Evolutionary conservation across 2,329 filamentous ascomycete genomes (phyloP).

Genomic region (Neofusicoccum parvum): DNA sequence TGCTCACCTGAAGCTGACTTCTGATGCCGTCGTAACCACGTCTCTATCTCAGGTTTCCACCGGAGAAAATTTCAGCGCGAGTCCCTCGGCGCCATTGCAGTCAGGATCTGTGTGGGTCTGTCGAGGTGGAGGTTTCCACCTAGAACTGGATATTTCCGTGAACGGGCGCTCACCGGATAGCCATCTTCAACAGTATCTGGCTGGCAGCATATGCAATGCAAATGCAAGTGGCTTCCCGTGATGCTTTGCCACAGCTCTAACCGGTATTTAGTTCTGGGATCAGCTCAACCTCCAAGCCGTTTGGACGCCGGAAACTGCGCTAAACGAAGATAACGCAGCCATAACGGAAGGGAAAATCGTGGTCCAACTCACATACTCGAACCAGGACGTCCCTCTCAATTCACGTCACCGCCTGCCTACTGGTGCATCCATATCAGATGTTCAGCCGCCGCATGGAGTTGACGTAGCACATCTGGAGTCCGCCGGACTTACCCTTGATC

Average conservation of each 20-base stretch:
- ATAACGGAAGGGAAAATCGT: slow-evolving; percentile 18
- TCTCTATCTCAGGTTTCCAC: not conserved
- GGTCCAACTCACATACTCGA: slow-evolving; percentile 29
- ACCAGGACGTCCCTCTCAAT: slow-evolving; percentile 16
- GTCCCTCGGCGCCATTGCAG: slow-evolving; percentile 28
- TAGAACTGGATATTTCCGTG: slow-evolving; percentile 32
- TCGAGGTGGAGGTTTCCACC: slow-evolving; percentile 32
- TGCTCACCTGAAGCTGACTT: slow-evolving; percentile 32
- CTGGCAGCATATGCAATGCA: slow-evolving; percentile 31
- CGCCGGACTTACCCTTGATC: slow-evolving; percentile 31
- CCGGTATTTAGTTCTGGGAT: slow-evolving; percentile 35
- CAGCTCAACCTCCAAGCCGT: slow-evolving; percentile 35
- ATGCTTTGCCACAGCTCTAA: not conserved
- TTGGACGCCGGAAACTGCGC: slow-evolving; percentile 21
- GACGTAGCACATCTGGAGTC: slow-evolving; percentile 29
- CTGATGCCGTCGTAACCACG: not conserved
- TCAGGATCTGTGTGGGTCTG: slow-evolving; percentile 41
- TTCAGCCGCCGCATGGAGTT: slow-evolving; percentile 35
- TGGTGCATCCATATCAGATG: slow-evolving; percentile 31
- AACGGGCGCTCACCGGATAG: slow-evolving; percentile 30
- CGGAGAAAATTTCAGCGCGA: slow-evolving; percentile 4
- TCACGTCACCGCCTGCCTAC: slow-evolving; percentile 28
- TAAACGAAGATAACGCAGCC: slow-evolving; percentile 2
- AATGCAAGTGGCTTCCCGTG: slow-evolving; percentile 15
- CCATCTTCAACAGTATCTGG: slow-evolving; percentile 28